Base-by-base conservation (phyloP, 306 rosid species). In the Gastrolobium villosum region DNA sequence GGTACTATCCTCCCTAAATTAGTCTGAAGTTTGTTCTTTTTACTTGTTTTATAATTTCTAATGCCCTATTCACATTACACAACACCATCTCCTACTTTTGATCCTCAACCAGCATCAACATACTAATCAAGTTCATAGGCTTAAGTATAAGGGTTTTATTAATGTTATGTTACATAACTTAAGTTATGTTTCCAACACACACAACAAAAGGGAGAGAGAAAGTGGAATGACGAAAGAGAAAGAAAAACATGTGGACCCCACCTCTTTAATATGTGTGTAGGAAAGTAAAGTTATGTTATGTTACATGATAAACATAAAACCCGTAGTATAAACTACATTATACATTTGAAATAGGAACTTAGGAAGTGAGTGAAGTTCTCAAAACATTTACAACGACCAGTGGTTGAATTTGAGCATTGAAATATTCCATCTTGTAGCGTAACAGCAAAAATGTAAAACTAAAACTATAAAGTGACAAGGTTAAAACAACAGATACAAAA, bases 51-150 rank as follows among this genome's bases (percentile, higher is more conserved):
- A n/a, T 6, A 36, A 53, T 66, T 77, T 53, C 5, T 5, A 37
- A 45, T 10, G 43, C 36, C 43, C 20, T 8, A 3, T 41, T 49
- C 52, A 37, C 26, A 46, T 14, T 50, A 20, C 15, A 65, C 10
- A 28, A 20, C 45, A 35, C 1, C 11, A 55, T 13, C 45, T 10
- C 69, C 60, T 34, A 50, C 67, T 20, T 53, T 15, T 31, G 28
- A 39, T 49, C 65, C 49, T 6, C 49, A 62, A 72, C 32, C 15
- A 0, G 11, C 34, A 32, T 56, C 71, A 72, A 66, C 11, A 43
- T 54, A 32, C 44, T 20, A 66, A 37, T 30, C 80, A 66, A 37
- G 48, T 46, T 37, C 43, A 50, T 67, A 10, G 75, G 40, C 34
- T 44, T 28, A 67, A 39, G 64, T 43, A 13, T n/a, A n/a, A n/a